phyloP scores from a whole-genome alignment of 257 asterid species.

The Dorcoceras hygrometricum region DNA sequence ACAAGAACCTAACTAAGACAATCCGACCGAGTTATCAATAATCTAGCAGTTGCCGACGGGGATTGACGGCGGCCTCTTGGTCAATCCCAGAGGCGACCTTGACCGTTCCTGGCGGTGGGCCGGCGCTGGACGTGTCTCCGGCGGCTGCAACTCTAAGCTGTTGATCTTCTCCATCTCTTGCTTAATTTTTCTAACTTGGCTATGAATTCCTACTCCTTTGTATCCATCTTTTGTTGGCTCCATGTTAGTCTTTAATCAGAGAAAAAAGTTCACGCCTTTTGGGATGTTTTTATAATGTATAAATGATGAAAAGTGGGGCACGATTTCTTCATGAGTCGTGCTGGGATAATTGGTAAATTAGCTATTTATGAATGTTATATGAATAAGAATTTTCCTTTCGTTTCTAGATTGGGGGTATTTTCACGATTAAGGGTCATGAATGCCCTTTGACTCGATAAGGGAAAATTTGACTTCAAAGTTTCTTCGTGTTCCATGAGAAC shows the following conservation, averaged over 20 bases:
- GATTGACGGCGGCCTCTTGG: conserved; percentile 43
- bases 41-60: conserved; percentile 44
- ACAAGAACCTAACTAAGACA: too few relatives aligned
- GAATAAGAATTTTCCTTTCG: too few relatives aligned
- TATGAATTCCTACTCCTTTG: conserved; percentile 56
- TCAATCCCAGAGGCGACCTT: conserved; percentile 66
- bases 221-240: conserved; percentile 33
- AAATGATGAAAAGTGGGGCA: conserved; percentile 17
- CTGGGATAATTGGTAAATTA: conserved; percentile 24
- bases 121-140: conserved; percentile 37
- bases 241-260: conserved; percentile 22
- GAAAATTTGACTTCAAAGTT: background rate
- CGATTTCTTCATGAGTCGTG: conserved; percentile 31
- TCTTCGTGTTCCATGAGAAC: background rate
- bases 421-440: conserved; percentile 14
- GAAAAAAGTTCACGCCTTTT: conserved; percentile 15
- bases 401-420: too few relatives aligned
- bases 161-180: conserved; percentile 66
- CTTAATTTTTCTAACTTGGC: conserved; percentile 63
- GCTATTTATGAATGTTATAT: too few relatives aligned
- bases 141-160: conserved; percentile 41
- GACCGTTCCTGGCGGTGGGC: conserved; percentile 44
- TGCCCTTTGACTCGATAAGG: conserved; percentile 27
- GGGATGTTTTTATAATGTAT: conserved; percentile 29
- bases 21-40: too few relatives aligned